These are phyloP conservation scores for Tricholoma saponaceum DNA, from an alignment of 768 basidiomycete species.

Conservation along the genomic window DNA sequence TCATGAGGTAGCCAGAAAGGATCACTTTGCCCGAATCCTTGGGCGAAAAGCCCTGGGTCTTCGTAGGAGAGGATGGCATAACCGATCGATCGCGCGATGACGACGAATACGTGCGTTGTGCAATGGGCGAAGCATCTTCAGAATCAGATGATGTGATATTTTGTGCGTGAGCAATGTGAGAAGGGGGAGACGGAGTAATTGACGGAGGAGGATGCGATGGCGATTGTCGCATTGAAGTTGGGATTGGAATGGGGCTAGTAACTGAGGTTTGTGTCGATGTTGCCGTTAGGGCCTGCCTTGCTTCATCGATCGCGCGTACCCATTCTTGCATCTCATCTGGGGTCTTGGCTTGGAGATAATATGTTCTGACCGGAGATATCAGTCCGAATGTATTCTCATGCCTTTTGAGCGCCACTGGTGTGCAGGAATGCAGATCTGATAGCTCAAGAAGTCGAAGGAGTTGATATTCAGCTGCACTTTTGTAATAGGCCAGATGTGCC, in stretches of 20 bases:
- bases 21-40: constrained; percentile 77
- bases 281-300: constrained; percentile 59
- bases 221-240: constrained; percentile 28
- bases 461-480: constrained; percentile 91
- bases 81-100: constrained; percentile 42
- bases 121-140: constrained; percentile 59
- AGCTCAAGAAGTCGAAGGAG: constrained; percentile 86
- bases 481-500: constrained; percentile 94
- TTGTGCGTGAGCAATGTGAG: constrained; percentile 35
- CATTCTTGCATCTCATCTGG: constrained; percentile 74
- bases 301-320: constrained; percentile 79
- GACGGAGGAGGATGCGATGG: constrained; percentile 27
- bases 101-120: constrained; percentile 35
- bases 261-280: constrained; percentile 58
- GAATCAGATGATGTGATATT: constrained; percentile 75
- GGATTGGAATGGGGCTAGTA: constrained; percentile 51
- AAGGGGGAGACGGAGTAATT: constrained; percentile 47
- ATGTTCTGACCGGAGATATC: constrained; percentile 86
- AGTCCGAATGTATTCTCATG: constrained; percentile 89
- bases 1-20: constrained; percentile 90
- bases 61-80: constrained; percentile 41
- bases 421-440: constrained; percentile 85
- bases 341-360: constrained; percentile 80
- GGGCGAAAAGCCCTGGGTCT: constrained; percentile 24
- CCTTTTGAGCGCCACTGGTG: constrained; percentile 82